Evolutionary conservation across 352 stramenopile genomes (phyloP), one percentile per base, ranked within the genome.

Genomic region (Albugo laibachii): DNA sequence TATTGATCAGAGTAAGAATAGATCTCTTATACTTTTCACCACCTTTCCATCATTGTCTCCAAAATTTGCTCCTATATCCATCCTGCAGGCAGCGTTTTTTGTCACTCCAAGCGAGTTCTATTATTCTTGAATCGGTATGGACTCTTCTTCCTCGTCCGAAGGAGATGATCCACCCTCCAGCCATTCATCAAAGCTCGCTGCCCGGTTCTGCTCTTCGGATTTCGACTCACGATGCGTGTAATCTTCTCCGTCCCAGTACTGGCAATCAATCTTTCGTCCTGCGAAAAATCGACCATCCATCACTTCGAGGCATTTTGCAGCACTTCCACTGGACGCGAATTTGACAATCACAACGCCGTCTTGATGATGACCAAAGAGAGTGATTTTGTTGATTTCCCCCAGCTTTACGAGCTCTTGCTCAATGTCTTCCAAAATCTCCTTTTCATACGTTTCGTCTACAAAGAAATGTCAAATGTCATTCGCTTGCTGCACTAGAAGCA

Each of bases 231-330:
- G 57, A 36, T 92, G 60, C 16, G 85, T 96, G 59, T 96, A 98
- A 55, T 97, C 80, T 2, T 89, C 95, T 27, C 91, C 91, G 60
- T 97, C 91, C 91, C 91, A 98, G 61, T 92, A 98, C 12, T 67
- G 64, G 45, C 78, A 94, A 50, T 83, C 69, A 8, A 98, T 66
- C 36, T 85, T 85, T 2, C 74, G 68, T 3, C 76, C 79, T 6
- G 65, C 79, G 54, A 95, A 95, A 47, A 88, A 93, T 13, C 77
- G 78, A 3, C 79, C 80, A 45, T 94, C 80, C 73, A 93, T 92
- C 16, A 85, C 53, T 40, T 93, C 80, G 12, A 95, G 62, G 47
- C 83, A 94, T 47, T 81, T 71, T 34, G 81, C 75, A 11, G 84
- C 83, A 37, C 71, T 81, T 15, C 79, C 76, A 19, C 83, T 82